A percentile compares a stretch with the other conserved stretches of the same genome.
phyloP scores from a whole-genome alignment of 148 eudicot genomes.

The Vaccinium myrtillus region DNA sequence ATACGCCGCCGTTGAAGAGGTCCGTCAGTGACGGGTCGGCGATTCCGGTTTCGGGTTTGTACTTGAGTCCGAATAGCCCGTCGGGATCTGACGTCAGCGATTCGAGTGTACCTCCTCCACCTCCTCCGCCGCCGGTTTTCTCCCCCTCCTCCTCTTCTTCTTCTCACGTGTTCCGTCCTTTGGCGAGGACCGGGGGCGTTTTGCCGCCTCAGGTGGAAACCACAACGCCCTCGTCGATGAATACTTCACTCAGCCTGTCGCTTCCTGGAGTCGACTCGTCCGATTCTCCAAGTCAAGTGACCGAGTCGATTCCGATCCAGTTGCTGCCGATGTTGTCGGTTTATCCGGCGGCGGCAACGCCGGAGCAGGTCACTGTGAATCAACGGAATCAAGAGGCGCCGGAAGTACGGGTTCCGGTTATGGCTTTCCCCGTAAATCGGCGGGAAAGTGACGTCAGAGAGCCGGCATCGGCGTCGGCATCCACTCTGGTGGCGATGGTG shows the following conservation, averaged over 20 bases:
- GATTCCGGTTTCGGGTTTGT: conserved; percentile 47
- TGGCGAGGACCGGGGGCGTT: conserved; percentile 37
- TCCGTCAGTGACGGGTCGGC: conserved; percentile 73
- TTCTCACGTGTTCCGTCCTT: conserved; percentile 49
- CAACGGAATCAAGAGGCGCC: neutral
- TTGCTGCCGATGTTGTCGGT: conserved; percentile 10
- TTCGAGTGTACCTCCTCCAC: conserved; percentile 28
- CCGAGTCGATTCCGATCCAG: conserved; percentile 24
- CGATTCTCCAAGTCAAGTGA: conserved; percentile 19
- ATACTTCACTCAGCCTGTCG: conserved; percentile 49
- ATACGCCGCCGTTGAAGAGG: conserved; percentile 50
- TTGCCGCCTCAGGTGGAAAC: conserved; percentile 24
- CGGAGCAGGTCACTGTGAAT: conserved; percentile 6
- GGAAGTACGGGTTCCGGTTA: neutral
- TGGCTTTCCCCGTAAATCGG: neutral
- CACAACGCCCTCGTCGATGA: conserved; percentile 25
- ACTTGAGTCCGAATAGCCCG: conserved; percentile 58
- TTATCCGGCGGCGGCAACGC: neutral
- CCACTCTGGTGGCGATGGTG: neutral
- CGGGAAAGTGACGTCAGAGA: neutral
- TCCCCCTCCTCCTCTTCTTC: neutral
- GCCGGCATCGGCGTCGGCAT: too few species aligned
- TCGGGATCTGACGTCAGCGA: conserved; percentile 77
- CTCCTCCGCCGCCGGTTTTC: neutral
- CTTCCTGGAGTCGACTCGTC: conserved; percentile 55